phyloP scores from a whole-genome alignment of 179 eudicot genomes.

The Kewa caespitosa region DNA sequence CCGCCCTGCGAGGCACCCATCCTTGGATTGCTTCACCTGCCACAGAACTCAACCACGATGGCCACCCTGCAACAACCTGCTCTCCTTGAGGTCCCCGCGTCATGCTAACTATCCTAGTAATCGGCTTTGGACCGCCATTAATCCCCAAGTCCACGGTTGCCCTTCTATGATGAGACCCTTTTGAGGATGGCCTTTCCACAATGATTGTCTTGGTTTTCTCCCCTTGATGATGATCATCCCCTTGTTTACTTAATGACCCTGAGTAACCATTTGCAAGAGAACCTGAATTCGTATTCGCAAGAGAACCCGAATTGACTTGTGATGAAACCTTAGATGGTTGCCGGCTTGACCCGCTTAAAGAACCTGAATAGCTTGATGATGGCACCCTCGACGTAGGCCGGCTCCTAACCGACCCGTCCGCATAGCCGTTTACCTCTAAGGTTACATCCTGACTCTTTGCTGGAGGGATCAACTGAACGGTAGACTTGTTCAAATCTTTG shows the following conservation, averaged over 20 bases:
- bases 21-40: conserved; percentile 58
- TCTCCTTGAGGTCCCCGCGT: conserved; percentile 28
- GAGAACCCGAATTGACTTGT: conserved; percentile 6
- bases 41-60: conserved; percentile 52
- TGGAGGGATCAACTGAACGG: conserved; percentile 16
- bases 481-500: conserved; percentile 12
- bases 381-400: conserved; percentile 6
- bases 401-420: conserved; percentile 8
- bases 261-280: conserved; percentile 16
- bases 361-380: conserved; percentile 10
- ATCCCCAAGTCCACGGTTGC: conserved; percentile 42
- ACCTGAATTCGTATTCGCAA: conserved; percentile 9
- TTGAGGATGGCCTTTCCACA: conserved; percentile 37
- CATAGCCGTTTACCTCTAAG: background rate
- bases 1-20: conserved; percentile 50
- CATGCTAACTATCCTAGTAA: conserved; percentile 30
- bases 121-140: conserved; percentile 35
- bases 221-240: conserved; percentile 24
- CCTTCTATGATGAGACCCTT: conserved; percentile 40
- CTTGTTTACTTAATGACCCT: conserved; percentile 4
- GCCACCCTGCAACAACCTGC: conserved; percentile 51
- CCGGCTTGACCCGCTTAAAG: conserved; percentile 13
- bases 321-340: conserved; percentile 17
- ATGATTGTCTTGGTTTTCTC: conserved; percentile 30
- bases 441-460: conserved; percentile 8